Conservation (phyloP, 257 asterid genomes). For the Leonotis leonurus region DNA sequence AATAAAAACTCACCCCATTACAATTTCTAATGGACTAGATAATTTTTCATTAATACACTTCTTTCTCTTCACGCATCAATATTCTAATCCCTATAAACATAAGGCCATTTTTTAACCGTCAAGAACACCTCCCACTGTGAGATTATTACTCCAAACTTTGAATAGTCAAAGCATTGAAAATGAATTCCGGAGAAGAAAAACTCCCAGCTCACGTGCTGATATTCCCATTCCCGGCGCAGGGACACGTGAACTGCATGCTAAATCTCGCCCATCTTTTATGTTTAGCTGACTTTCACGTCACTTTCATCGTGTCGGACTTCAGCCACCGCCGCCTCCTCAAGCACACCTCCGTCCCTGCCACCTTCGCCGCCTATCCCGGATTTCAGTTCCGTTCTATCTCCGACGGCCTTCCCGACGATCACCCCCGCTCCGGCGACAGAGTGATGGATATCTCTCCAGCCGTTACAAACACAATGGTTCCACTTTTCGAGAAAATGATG, state of each 20-base stretch:
- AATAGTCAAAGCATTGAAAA: background rate
- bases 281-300: slow-evolving; percentile 26
- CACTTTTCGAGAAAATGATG: slow-evolving; percentile 13
- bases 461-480: slow-evolving; percentile 4
- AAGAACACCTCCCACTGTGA: no score
- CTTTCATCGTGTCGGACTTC: slow-evolving; percentile 29
- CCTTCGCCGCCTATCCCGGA: slow-evolving; percentile 24
- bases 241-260: slow-evolving; percentile 40
- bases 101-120: background rate
- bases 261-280: slow-evolving; percentile 51
- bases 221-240: slow-evolving; percentile 36
- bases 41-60: no score
- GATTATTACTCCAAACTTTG: no score
- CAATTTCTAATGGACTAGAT: background rate
- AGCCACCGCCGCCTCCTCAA: slow-evolving; percentile 33
- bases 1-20: no score
- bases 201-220: slow-evolving; percentile 41
- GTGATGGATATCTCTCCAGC: slow-evolving; percentile 15
- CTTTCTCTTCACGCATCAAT: no score
- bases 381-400: slow-evolving; percentile 29
- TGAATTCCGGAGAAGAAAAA: background rate
- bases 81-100: no score
- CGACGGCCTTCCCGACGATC: slow-evolving; percentile 50
- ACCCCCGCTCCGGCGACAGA: slow-evolving; percentile 30
- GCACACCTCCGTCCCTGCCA: slow-evolving; percentile 17